phyloP scores from a whole-genome alignment of 495 filamentous ascomycete genomes.

The Staphylotrichum longicolle region DNA sequence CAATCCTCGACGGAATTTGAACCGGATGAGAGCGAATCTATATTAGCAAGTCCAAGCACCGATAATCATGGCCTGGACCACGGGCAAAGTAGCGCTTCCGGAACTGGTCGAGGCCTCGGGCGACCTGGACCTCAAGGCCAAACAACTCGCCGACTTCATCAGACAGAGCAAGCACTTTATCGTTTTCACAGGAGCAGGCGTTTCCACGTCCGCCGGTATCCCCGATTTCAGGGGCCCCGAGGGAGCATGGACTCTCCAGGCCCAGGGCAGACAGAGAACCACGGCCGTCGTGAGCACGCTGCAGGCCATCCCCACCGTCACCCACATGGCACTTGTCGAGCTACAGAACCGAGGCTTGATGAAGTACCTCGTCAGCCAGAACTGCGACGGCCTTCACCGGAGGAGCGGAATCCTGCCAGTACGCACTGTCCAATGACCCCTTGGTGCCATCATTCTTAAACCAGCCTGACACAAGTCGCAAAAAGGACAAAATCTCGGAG shows the following conservation, averaged over 20 bases:
- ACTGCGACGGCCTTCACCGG: constrained; percentile 48
- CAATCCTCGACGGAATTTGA: no score
- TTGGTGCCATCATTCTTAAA: no score
- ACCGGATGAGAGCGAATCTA: no score
- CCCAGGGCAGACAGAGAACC: constrained; percentile 35
- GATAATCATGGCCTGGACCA: constrained; percentile 3
- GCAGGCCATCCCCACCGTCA: constrained; percentile 45
- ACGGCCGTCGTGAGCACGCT: constrained; percentile 34
- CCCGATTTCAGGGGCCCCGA: constrained; percentile 49
- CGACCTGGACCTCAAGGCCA: constrained; percentile 37
- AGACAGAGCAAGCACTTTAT: constrained; percentile 47
- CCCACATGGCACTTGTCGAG: constrained; percentile 50
- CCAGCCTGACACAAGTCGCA: neutral
- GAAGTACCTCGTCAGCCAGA: constrained; percentile 48
- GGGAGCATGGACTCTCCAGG: constrained; percentile 45
- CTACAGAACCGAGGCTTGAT: constrained; percentile 42
- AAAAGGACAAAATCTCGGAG: constrained; percentile 39
- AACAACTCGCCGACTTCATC: constrained; percentile 39
- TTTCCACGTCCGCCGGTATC: constrained; percentile 50
- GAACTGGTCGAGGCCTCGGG: constrained; percentile 38
- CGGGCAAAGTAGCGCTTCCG: constrained; percentile 4
- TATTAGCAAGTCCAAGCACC: no score
- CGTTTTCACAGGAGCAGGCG: constrained; percentile 46
- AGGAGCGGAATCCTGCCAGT: constrained; percentile 43
- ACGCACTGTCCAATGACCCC: neutral